Percentiles rank a stretch among this genome's conserved stretches.
phyloP scores from a whole-genome alignment of 2,329 filamentous ascomycete genomes.

The Paracamarosporium sp. region DNA sequence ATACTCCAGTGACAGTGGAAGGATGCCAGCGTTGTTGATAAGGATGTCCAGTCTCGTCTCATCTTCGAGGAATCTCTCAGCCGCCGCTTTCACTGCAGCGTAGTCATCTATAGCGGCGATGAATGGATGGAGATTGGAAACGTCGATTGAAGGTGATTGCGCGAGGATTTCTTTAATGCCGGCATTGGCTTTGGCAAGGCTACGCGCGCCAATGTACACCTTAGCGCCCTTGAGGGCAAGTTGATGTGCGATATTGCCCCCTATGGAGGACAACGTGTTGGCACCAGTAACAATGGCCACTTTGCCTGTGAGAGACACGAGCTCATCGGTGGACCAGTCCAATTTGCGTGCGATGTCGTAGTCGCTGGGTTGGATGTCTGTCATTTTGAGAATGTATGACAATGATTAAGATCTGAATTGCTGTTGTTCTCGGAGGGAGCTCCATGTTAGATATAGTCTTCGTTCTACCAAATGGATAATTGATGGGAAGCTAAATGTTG shows the following conservation, averaged over 20 bases:
- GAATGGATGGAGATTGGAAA: conserved; percentile 38
- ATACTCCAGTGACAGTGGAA: conserved; percentile 21
- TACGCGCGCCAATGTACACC: conserved; percentile 19
- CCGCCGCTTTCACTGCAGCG: conserved; percentile 45
- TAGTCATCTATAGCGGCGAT: conserved; percentile 46
- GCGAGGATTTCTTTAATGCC: conserved; percentile 15
- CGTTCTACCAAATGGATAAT: no score
- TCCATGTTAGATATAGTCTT: no score
- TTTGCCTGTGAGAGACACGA: conserved; percentile 9
- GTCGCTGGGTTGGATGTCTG: not conserved
- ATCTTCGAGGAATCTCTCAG: conserved; percentile 39
- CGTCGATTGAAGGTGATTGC: conserved; percentile 6
- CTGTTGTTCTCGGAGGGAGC: not conserved
- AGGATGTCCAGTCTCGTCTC: conserved; percentile 52
- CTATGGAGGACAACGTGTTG: conserved; percentile 11
- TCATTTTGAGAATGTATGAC: not conserved
- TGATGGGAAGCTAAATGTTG: not conserved
- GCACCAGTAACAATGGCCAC: conserved; percentile 18
- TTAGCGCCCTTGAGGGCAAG: conserved; percentile 19
- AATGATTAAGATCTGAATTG: not conserved
- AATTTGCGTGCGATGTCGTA: not conserved
- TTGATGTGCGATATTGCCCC: conserved; percentile 13
- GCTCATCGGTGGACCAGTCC: conserved; percentile 1
- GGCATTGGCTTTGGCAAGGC: conserved; percentile 7
- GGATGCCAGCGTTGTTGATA: conserved; percentile 34